Base-by-base conservation (phyloP, 176 grass and related monocot genomes). In the Bonia amplexicaulis region DNA sequence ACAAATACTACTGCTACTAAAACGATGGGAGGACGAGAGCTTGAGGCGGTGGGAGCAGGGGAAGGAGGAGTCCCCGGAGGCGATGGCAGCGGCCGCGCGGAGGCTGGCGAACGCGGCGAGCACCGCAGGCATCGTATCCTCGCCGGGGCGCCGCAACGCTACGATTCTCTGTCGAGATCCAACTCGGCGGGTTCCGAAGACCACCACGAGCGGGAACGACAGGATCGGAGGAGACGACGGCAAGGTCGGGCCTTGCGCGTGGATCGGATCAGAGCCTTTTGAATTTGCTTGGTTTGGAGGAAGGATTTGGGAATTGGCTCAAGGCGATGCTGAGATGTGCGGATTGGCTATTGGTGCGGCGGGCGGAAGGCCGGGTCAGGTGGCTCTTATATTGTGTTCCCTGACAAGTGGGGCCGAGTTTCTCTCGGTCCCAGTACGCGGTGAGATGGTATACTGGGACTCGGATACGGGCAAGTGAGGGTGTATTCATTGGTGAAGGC, bases 81-180 rank as follows among this genome's bases (percentile, higher is more conserved):
- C 37, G 77, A 87, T 67, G 78, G 85, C 91, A 5, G 89, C 74
- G 60, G 69, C 89, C 61, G 84, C 76, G 31, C 91, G 82, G 81
- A 87, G 85, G 82, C 59, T 84, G 35, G 76, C 60, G 85, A 64
- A 88, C 29, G 85, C 85, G 73, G 84, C 91, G 74, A 85, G 85
- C 85, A 87, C 91, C 91, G 85, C 88, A 93, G 91, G 82, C 91
- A 93, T 93, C 49, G 78, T 93, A 86, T 79, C 74, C 88, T 76
- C 85, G 78, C 82, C 81, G 72, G 78, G 66, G 66, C 71, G 72
- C 71, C 77, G 25, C 81, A 82, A 82, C 85, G 85, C 59, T 82
- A 64, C 60, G 69, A 39, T 7, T 55, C 42, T 78, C 45, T 63
- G 81, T 64, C 37, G 74, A 79, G 63, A 90, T 90, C 88, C 91